phyloP scores from a whole-genome alignment of 2,329 filamentous ascomycete genomes.

The Pezicula carpinea region DNA sequence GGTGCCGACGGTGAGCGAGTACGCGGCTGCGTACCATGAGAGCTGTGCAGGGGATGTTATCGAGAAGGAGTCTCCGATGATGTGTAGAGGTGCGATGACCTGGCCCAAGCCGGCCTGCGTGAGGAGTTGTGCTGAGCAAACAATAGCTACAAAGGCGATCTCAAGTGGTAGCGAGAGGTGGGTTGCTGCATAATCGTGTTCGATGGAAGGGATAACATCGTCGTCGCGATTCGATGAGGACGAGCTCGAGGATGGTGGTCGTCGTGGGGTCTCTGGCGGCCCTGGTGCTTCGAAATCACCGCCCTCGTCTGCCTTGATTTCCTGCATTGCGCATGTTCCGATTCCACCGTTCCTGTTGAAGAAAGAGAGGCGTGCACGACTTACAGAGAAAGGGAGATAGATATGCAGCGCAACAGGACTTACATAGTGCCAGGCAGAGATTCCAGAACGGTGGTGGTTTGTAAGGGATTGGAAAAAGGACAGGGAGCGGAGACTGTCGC shows the following conservation, averaged over 20 bases:
- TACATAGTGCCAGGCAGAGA: too few relatives aligned
- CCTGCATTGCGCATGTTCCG: background rate
- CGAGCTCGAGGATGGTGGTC: background rate
- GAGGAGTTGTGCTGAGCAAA: slow-evolving; percentile 43
- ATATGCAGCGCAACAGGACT: too few relatives aligned
- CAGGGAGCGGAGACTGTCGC: too few relatives aligned
- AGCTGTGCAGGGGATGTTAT: slow-evolving; percentile 37
- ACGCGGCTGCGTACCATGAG: slow-evolving; percentile 53
- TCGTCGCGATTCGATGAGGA: background rate
- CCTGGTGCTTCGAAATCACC: background rate
- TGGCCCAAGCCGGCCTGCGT: slow-evolving; percentile 44
- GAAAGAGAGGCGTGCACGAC: too few relatives aligned
- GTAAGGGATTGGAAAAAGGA: too few relatives aligned
- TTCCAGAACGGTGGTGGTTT: too few relatives aligned
- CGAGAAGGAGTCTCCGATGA: slow-evolving; percentile 44
- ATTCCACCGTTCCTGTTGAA: too few relatives aligned
- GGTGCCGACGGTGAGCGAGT: slow-evolving; percentile 44
- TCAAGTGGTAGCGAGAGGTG: slow-evolving; percentile 21
- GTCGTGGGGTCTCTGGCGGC: background rate
- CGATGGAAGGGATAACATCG: background rate
- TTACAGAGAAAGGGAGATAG: too few relatives aligned
- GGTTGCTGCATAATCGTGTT: background rate
- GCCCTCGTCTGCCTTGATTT: background rate
- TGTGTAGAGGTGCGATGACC: slow-evolving; percentile 41
- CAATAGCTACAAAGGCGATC: slow-evolving; percentile 35